Base-by-base conservation (phyloP, 164 flowering plant genomes). In the Stephania japonica region DNA sequence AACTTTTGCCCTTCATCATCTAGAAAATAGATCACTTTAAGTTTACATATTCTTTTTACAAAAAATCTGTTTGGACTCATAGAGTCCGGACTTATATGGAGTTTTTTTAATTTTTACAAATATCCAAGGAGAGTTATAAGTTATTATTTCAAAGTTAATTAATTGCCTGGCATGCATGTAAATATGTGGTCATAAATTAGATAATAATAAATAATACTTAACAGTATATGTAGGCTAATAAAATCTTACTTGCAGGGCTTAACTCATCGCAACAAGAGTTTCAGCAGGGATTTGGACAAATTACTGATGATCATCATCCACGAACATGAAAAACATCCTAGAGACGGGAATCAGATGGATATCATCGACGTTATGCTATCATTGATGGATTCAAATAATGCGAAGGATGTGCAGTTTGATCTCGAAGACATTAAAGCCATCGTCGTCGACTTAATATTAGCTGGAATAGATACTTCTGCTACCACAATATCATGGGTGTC, bases 331-430 rank as follows among this genome's bases (percentile, higher is more conserved):
- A 25, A 27, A 9, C 32, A 67, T 13, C 24, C 23, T 6, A 5
- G 32, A 27, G 32, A n/a, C n/a, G n/a, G 32, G 32, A 27, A 27
- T 27, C 32, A 59, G 4, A 53, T 1, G 38, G 79, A 76, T 53
- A 68, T 76, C 42, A 66, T 76, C 18, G 69, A 76, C 23, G 19
- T 23, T 4, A 67, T 76, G 79, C 68, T 76, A 47, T 67, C 79
- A 38, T 59, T 72, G 53, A 76, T 68, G 72, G 65, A 72, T 5
- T 32, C 79, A 0, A 26, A 72, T 6, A 69, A 23, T 6, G 26
- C 44, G 11, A 9, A 61, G 0, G 61, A 53, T 53, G 61, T 53
- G 61, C 62, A 59, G 16, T 12, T 76, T 8, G 79, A 72, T 44
- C 68, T 68, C 6, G 64, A 32, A 24, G 44, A 68, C 47, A 62